Evolutionary conservation across 805 yeast genomes (phyloP).

Genomic region (Kodamaea kaohsiungensis): DNA sequence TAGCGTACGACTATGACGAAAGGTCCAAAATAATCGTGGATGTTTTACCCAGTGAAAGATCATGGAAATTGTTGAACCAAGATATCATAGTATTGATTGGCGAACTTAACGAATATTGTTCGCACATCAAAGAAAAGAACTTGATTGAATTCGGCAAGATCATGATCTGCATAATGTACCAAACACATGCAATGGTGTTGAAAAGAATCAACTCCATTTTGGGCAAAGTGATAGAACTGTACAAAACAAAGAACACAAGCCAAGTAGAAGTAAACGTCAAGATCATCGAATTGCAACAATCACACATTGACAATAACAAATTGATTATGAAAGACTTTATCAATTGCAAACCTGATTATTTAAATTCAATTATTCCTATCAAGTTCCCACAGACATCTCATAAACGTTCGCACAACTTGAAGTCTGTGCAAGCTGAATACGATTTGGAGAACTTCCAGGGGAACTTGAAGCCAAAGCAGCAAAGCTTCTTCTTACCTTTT

Average conservation of each 20-base stretch:
- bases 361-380: constrained; percentile 26
- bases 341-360: constrained; percentile 28
- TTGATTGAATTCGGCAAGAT: constrained; percentile 20
- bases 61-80: constrained; percentile 37
- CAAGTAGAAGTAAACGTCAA: constrained; percentile 22
- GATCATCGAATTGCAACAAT: constrained; percentile 30
- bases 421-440: constrained; percentile 9
- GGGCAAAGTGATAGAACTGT: constrained; percentile 24
- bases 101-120: constrained; percentile 9
- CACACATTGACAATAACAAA: constrained; percentile 24
- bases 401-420: constrained; percentile 17
- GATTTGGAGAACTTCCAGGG: constrained; percentile 12
- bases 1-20: constrained; percentile 41
- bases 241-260: constrained; percentile 16
- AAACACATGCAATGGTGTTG: constrained; percentile 29
- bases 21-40: constrained; percentile 25
- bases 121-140: constrained; percentile 15
- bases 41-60: constrained; percentile 23
- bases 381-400: constrained; percentile 35
- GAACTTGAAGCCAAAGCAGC: constrained; percentile 23
- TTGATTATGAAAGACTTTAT: constrained; percentile 24
- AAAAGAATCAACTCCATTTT: constrained; percentile 31
- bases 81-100: constrained; percentile 26
- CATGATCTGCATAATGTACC: constrained; percentile 29
- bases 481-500: constrained; percentile 36